These are phyloP conservation scores for Epichloe aotearoae DNA, from an alignment of 2,329 filamentous ascomycete species.

Conservation along the genomic window DNA sequence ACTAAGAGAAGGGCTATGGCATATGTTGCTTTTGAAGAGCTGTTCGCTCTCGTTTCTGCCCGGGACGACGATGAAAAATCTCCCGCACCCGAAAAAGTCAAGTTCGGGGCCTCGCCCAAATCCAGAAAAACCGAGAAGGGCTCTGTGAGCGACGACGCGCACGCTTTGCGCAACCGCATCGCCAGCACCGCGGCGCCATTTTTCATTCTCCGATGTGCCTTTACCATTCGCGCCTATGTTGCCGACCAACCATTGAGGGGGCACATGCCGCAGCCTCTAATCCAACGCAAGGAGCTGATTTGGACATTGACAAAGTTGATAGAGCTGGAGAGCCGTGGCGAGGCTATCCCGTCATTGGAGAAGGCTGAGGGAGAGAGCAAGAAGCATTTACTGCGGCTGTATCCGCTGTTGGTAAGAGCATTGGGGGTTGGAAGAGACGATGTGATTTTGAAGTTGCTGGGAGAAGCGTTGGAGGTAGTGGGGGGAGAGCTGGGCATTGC, in stretches of 20 bases:
- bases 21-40: constrained; percentile 67
- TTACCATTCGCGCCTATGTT: constrained; percentile 73
- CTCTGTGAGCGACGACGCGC: constrained; percentile 7
- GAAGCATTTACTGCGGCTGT: constrained; percentile 70
- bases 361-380: constrained; percentile 41
- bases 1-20: constrained; percentile 58
- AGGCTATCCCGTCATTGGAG: constrained; percentile 48
- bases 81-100: neutral
- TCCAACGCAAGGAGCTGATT: constrained; percentile 65
- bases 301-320: constrained; percentile 57
- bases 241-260: constrained; percentile 85
- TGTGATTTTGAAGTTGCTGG: constrained; percentile 42
- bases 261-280: constrained; percentile 74
- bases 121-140: neutral
- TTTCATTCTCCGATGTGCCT: constrained; percentile 66
- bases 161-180: constrained; percentile 40
- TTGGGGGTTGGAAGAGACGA: constrained; percentile 45
- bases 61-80: constrained; percentile 10
- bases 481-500: constrained; percentile 35
- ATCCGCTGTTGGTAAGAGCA: constrained; percentile 60
- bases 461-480: constrained; percentile 48
- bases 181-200: constrained; percentile 67
- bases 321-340: constrained; percentile 53
- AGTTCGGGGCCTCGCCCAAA: neutral
- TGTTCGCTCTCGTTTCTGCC: constrained; percentile 54